phyloP scores from a whole-genome alignment of 73 alveolate genomes.

The Paramecium pentaurelia region DNA sequence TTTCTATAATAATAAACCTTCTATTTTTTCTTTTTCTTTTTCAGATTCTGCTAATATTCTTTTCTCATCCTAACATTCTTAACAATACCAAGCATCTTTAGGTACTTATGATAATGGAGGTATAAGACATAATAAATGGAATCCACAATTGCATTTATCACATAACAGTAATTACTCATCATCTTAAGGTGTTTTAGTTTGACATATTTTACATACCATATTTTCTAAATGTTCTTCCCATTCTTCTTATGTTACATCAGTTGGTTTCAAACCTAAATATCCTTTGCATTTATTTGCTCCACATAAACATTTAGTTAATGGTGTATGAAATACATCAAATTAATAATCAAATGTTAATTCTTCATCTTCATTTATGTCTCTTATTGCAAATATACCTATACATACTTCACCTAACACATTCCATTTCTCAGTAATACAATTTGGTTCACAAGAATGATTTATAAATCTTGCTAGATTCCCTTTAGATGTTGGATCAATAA shows the following conservation, averaged over 20 bases:
- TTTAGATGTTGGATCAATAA: conserved; percentile 95
- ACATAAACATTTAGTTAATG: conserved; percentile 93
- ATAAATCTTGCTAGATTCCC: conserved; percentile 98
- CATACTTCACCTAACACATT: conserved; percentile 96
- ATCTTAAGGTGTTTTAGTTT: conserved; percentile 53
- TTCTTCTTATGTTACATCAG: conserved; percentile 58
- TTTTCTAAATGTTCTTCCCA: conserved; percentile 65
- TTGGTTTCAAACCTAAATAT: conserved; percentile 88
- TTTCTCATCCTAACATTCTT: conserved; percentile 47
- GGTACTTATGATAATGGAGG: conserved; percentile 63
- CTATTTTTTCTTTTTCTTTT: conserved; percentile 32
- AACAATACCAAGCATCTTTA: conserved; percentile 64
- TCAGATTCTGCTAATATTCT: conserved; percentile 11
- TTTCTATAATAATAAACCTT: conserved; percentile 1
- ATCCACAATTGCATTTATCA: conserved; percentile 68
- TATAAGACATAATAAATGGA: conserved; percentile 55
- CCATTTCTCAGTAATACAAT: conserved; percentile 98
- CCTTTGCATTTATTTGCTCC: conserved; percentile 93
- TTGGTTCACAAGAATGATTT: conserved; percentile 98
- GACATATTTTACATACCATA: conserved; percentile 63
- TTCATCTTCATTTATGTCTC: conserved; percentile 92
- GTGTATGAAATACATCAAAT: conserved; percentile 93
- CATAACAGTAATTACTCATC: conserved; percentile 59
- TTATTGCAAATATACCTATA: conserved; percentile 94
- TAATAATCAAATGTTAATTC: conserved; percentile 95